Base-by-base conservation (phyloP, 2,329 filamentous ascomycete species). In the Beauveria sp. region DNA sequence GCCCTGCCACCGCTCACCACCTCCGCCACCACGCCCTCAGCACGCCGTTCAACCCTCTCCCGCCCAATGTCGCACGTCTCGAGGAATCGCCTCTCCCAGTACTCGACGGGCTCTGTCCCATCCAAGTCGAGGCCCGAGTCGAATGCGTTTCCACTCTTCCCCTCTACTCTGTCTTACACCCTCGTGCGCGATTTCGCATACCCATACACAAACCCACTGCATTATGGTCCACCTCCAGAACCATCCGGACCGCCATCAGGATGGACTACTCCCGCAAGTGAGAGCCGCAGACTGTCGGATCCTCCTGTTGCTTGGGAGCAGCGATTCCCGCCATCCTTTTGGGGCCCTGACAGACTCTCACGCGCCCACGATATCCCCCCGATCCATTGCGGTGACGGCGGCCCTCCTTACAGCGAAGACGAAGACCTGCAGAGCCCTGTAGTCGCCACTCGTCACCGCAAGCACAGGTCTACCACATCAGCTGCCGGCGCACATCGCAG, bases 111-210 rank as follows among this genome's bases (percentile, higher is more conserved):
- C 63, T 93, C 90, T 18, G 81, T 80, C 63, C 82, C 82, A 56
- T 82, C 83, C 64, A 84, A 87, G 64, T 96, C 92, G 65, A 86
- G 91, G 63, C 91, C 92, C 22, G 82, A 82, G 61, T 96, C 91
- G n/a, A 84, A 89, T 70, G 82, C 90, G 65, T 93, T 95, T 70
- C 89, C 91, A 18, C 79, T 89, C 69, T 95, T 91, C 74, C 88
- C 91, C 68, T 95, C 92, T 62, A 96, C 87, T 71, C 83, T 97
- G 20, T 76, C 90, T 7, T 97, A 97, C 73, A 87, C 92, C n/a
- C 81, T 91, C 50, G 93, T 99, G 66, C 89, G 95, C 70, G 95
- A 99, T 79, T 99, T 98, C 77, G 95, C 95, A 67, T 99, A 98
- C 72, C 86, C 91, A 38, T 72, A 84, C 28, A 81, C 83, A 60